Base-by-base conservation (phyloP, 2,329 filamentous ascomycete genomes). In the Trichoderma sp. region DNA sequence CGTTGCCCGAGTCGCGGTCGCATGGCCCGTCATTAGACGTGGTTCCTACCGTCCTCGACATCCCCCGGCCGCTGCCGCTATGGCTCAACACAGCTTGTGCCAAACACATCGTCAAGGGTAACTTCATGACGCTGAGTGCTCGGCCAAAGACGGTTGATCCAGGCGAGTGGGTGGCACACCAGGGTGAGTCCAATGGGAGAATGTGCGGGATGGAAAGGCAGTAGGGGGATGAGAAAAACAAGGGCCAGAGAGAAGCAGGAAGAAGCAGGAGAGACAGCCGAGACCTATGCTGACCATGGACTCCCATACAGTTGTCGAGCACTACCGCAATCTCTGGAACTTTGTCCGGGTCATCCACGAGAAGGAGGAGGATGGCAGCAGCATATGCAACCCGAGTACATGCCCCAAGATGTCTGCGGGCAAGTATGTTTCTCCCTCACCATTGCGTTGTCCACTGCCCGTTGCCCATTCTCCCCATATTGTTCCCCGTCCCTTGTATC, bases 41-140 rank as follows among this genome's bases (percentile, higher is more conserved):
- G 72, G 83, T 88, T 71, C 78, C 83, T 71, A 80, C 78, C 30
- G 28, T 51, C 70, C 79, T 82, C 74, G 75, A 66, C 28, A 39
- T 66, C 21, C 64, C 64, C 9, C 59, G 47, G n/a, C 64, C 64
- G 44, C n/a, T 66, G 68, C 89, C 89, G 24, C 79, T 90, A 68
- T 93, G 91, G 87, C 86, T 93, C 72, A 90, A 91, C 73, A 84
- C 89, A 59, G 81, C 87, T 69, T 90, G 91, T 74, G 89, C 91
- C 65, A 91, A 90, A 75, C 88, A 97, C 74, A 96, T 97, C 70
- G 93, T 97, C 74, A 96, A 95, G 82, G 94, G 94, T 64, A 98
- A 97, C 80, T 97, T 98, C 75, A 92, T 97, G 89, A 97, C 94
- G n/a, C 80, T 98, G 68, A 96, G 94, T 72, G 92, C 93, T 58